Base-by-base conservation (phyloP, 805 yeast genomes). In the Teunomyces pallodes region DNA sequence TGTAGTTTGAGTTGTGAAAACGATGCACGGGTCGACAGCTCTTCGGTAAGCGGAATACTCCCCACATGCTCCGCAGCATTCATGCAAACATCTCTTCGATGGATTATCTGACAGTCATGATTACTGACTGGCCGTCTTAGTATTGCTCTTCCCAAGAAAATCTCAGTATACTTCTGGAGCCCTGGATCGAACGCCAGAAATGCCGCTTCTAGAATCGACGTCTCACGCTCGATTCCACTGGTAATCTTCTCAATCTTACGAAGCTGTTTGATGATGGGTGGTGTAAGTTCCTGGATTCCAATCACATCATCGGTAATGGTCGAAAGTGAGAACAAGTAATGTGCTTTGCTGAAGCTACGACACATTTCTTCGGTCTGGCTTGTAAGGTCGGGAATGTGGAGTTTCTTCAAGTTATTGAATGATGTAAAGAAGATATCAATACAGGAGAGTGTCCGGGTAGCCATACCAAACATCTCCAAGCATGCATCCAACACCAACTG, bases 61-160 rank as follows among this genome's bases (percentile, higher is more conserved):
- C 72, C 72, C 26, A 72, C 74, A 47, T 69, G 68, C 43, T 70
- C 75, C 2, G 74, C 74, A 1, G 77, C 76, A 52, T 61, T 72
- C 45, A 57, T 64, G 42, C 78, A 73, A 5, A 73, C 58, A 10
- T 66, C 67, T 43, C 78, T 54, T 38, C 78, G 56, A 43, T 54
- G 58, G 27, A 73, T 63, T 24, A 72, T 53, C 46, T 60, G 66
- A 52, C 76, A 72, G 20, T 66, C 67, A 6, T 36, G 30, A 2
- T 44, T 52, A 17, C 49, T 50, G 29, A 73, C 56, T 5, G 66
- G 69, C 43, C 67, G 53, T 54, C 70, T 71, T 43, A 73, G 55
- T 20, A 73, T 72, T 14, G 75, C 75, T 51, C 59, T 68, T 4
- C 77, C 77, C 27, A 73, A 54, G 9, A 73, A 61, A 5, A 70